Percentiles rank a stretch among this genome's conserved stretches.
Evolutionary conservation across 148 eudicot species (phyloP).

Genomic region (Linanthus parryae): DNA sequence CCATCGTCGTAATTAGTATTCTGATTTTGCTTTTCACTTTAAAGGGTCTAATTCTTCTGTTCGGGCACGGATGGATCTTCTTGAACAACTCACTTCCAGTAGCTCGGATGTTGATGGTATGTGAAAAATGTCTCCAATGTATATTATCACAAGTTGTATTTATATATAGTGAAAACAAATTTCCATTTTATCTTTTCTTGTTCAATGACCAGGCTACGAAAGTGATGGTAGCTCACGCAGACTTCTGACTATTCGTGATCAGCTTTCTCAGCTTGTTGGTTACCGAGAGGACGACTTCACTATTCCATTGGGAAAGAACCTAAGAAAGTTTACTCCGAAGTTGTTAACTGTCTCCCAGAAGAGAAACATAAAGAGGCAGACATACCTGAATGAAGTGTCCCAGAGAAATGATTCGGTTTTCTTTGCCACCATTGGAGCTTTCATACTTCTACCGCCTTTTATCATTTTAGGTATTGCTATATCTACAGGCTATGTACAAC

Average conservation of each 20-base stretch:
- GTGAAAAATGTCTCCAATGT: background rate
- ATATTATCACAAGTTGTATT: background rate
- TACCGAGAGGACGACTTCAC: slow-evolving; percentile 69
- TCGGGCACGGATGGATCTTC: slow-evolving; percentile 68
- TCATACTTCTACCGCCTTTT: slow-evolving; percentile 79
- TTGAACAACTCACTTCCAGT: slow-evolving; percentile 66
- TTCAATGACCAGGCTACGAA: slow-evolving; percentile 54
- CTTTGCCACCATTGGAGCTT: slow-evolving; percentile 89
- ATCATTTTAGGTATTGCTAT: slow-evolving; percentile 72
- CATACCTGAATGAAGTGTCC: slow-evolving; percentile 77
- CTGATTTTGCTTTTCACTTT: too few species aligned
- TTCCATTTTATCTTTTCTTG: too few species aligned
- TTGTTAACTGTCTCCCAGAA: slow-evolving; percentile 83
- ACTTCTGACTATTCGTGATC: slow-evolving; percentile 68
- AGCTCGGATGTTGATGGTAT: slow-evolving; percentile 30
- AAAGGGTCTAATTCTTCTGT: slow-evolving; percentile 43
- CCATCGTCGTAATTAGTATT: too few species aligned
- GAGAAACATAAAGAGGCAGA: slow-evolving; percentile 83
- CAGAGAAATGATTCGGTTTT: slow-evolving; percentile 73
- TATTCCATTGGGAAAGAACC: slow-evolving; percentile 72
- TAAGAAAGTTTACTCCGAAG: slow-evolving; percentile 75
- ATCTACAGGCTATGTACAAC: slow-evolving; percentile 84
- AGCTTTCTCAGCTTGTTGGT: slow-evolving; percentile 50
- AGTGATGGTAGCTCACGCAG: slow-evolving; percentile 34
- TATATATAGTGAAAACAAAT: too few species aligned